Evolutionary conservation across 164 flowering plant species (phyloP).

Genomic region (Chimonanthus praecox): DNA sequence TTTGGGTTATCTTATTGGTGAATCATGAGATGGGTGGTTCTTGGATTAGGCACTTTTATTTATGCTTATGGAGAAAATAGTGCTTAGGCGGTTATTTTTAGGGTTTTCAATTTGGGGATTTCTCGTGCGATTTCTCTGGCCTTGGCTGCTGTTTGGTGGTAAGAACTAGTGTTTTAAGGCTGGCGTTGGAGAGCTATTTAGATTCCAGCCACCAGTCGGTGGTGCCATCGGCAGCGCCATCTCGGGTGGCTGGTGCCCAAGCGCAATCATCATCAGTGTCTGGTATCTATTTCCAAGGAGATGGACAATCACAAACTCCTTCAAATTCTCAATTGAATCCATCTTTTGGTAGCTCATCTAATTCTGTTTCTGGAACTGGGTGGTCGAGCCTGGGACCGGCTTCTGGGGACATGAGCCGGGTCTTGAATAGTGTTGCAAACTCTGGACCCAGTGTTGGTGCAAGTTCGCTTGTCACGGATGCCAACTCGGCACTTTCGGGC

Average conservation of each 20-base stretch:
- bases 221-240: constrained; percentile 68
- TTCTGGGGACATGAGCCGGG: constrained; percentile 70
- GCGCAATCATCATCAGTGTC: constrained; percentile 72
- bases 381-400: constrained; percentile 44
- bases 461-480: constrained; percentile 92
- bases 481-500: constrained; percentile 91
- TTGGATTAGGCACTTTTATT: neutral
- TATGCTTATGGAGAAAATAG: neutral
- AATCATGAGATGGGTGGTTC: neutral
- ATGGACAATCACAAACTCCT: constrained; percentile 45
- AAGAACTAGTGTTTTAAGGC: constrained; percentile 11
- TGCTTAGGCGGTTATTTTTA: neutral
- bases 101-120: neutral
- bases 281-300: constrained; percentile 86
- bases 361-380: constrained; percentile 51
- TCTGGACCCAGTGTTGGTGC: constrained; percentile 96
- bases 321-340: constrained; percentile 64
- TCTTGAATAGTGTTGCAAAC: constrained; percentile 61
- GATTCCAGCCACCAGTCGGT: constrained; percentile 58
- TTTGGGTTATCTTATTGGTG: neutral
- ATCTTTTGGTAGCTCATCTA: constrained; percentile 66
- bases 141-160: neutral
- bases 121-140: too few relatives aligned
- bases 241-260: constrained; percentile 76
- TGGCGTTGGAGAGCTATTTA: constrained; percentile 65